phyloP scores from a whole-genome alignment of 73 alveolate species.

The Paramecium octaurelia region DNA sequence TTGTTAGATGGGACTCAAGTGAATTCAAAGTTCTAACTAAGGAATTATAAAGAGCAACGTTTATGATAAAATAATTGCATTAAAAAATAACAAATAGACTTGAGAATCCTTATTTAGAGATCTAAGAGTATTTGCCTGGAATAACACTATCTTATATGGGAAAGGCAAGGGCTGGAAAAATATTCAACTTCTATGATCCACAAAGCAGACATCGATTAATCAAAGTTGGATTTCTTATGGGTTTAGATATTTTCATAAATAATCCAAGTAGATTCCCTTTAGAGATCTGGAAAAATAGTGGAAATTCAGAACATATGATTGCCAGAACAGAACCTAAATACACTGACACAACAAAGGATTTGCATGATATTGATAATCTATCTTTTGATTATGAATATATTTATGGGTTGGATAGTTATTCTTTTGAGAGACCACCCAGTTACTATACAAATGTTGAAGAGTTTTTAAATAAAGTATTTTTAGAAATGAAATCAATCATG shows the following conservation, averaged over 20 bases:
- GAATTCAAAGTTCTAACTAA: constrained; percentile 26
- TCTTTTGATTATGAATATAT: constrained; percentile 46
- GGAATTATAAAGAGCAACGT: constrained; percentile 38
- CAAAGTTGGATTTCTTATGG: constrained; percentile 34
- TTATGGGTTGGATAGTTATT: constrained; percentile 40
- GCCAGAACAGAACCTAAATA: constrained; percentile 28
- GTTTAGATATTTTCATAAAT: constrained; percentile 16
- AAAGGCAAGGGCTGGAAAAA: neutral
- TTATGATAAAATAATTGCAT: constrained; percentile 13
- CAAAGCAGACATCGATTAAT: constrained; percentile 16
- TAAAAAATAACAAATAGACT: neutral
- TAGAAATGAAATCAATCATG: constrained; percentile 41
- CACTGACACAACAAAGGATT: constrained; percentile 46
- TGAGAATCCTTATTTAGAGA: constrained; percentile 17
- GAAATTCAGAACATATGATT: constrained; percentile 42
- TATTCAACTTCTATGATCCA: constrained; percentile 31
- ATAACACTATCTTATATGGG: neutral
- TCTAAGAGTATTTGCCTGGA: constrained; percentile 37
- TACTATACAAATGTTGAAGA: constrained; percentile 47
- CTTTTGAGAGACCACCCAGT: constrained; percentile 16
- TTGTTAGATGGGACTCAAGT: constrained; percentile 32
- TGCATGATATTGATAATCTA: constrained; percentile 30
- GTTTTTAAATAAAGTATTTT: constrained; percentile 13
- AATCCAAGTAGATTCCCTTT: constrained; percentile 44
- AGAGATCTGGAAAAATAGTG: constrained; percentile 25